Evolutionary conservation across 2,329 filamentous ascomycete genomes (phyloP).

Genomic region (Knoxdaviesia capensis): DNA sequence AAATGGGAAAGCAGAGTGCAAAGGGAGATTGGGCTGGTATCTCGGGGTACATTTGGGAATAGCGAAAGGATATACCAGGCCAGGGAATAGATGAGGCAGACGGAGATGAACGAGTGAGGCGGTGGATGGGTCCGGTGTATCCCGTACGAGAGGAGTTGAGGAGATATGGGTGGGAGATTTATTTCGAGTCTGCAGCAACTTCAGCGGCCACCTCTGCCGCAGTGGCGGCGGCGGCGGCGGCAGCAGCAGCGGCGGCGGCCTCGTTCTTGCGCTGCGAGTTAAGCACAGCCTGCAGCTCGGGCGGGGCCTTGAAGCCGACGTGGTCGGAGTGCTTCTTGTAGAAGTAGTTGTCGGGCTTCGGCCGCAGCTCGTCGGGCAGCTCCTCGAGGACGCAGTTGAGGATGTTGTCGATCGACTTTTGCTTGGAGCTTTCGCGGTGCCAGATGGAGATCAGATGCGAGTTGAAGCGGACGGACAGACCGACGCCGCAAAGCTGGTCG

Average conservation of each 20-base stretch:
- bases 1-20: too few relatives aligned
- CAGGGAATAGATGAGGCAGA: too few relatives aligned
- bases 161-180: too few relatives aligned
- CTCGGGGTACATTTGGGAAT: too few relatives aligned
- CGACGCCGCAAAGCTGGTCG: slow-evolving; percentile 78
- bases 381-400: slow-evolving; percentile 53
- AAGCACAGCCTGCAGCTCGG: slow-evolving; percentile 34
- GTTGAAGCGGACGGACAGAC: slow-evolving; percentile 75
- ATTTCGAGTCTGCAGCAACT: too few relatives aligned
- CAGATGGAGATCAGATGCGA: slow-evolving; percentile 76
- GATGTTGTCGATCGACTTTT: slow-evolving; percentile 57
- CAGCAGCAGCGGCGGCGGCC: slow-evolving; percentile 7
- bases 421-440: slow-evolving; percentile 74
- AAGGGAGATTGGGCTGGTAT: too few relatives aligned
- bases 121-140: slow-evolving; percentile 3
- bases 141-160: background rate
- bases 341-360: slow-evolving; percentile 51
- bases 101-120: too few relatives aligned
- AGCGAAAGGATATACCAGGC: too few relatives aligned
- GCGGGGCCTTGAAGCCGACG: slow-evolving; percentile 52
- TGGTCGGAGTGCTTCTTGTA: slow-evolving; percentile 88
- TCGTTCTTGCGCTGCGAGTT: slow-evolving; percentile 29
- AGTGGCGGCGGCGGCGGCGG: slow-evolving; percentile 8
- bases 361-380: slow-evolving; percentile 51
- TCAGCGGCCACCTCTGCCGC: slow-evolving; percentile 1